A percentile compares a stretch with the other conserved stretches of the same genome.
These are phyloP conservation scores for Rhizopus microsporus DNA, from an alignment of 371 early-diverging fungal species.

Conservation along the genomic window DNA sequence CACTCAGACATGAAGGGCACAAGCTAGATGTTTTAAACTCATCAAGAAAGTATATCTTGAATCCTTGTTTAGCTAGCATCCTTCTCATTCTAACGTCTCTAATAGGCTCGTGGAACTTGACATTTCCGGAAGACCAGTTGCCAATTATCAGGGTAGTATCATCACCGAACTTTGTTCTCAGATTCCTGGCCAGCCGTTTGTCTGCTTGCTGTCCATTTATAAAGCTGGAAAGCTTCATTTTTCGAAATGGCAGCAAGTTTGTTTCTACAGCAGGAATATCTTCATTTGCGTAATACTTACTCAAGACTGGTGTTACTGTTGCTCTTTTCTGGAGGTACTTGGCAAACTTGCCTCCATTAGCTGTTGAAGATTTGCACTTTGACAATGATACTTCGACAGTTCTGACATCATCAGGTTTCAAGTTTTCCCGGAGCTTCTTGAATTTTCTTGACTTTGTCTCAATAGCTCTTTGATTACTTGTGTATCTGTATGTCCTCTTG, in stretches of 20 bases:
- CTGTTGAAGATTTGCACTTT: background rate
- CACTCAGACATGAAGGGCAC: constrained; percentile 1
- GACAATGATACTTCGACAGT: background rate
- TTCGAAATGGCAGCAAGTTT: constrained; percentile 5
- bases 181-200: background rate
- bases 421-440: background rate
- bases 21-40: constrained; percentile 2
- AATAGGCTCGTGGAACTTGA: constrained; percentile 9
- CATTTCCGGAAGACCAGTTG: constrained; percentile 2
- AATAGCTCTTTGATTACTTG: constrained; percentile 1
- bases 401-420: background rate
- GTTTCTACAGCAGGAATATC: background rate
- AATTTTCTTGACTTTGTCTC: constrained; percentile 5
- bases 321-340: constrained; percentile 5
- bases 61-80: constrained; percentile 2
- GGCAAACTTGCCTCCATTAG: background rate
- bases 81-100: background rate
- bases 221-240: constrained; percentile 4
- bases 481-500: background rate
- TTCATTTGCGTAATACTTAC: constrained; percentile 6
- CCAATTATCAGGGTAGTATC: constrained; percentile 3
- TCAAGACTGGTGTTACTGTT: background rate
- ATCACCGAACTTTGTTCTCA: constrained; percentile 4
- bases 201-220: background rate
- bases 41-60: background rate